A percentile compares a stretch with the other conserved stretches of the same genome.
phyloP scores from a whole-genome alignment of 257 asterid species.

The Solanum corneliomulleri region DNA sequence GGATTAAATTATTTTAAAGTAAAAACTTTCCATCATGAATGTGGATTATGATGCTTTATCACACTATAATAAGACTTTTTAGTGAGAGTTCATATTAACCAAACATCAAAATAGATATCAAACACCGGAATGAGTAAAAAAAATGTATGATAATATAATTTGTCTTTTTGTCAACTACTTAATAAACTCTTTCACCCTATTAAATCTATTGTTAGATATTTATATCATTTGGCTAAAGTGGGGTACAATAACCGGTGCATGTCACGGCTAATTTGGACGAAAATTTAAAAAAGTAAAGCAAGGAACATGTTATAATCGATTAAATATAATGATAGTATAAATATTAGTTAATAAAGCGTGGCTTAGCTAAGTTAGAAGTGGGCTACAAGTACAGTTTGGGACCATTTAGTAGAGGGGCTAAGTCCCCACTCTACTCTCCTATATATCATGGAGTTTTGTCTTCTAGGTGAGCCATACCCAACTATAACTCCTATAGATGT shows the following conservation, averaged over 20 bases:
- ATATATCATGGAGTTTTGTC: not conserved
- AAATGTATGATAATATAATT: not conserved
- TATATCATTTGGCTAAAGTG: not conserved
- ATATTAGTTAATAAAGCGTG: not conserved
- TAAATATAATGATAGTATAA: not conserved
- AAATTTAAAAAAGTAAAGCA: too few relatives aligned
- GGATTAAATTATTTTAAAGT: not conserved
- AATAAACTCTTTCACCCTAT: not conserved
- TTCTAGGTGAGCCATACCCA: not conserved
- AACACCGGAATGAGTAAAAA: fast-evolving
- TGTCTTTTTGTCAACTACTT: not conserved
- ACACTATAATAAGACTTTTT: not conserved
- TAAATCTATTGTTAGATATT: not conserved
- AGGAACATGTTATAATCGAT: too few relatives aligned
- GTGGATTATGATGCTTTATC: not conserved
- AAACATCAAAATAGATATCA: not conserved
- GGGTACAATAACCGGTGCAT: not conserved
- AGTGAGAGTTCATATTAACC: not conserved
- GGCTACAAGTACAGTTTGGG: not conserved
- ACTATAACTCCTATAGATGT: not conserved
- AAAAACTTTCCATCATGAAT: not conserved
- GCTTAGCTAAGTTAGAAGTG: not conserved
- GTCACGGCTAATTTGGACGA: not conserved
- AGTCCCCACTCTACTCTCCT: not conserved
- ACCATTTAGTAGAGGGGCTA: not conserved